Evolutionary conservation across 2,329 filamentous ascomycete species (phyloP).

Genomic region (Niveomyces coronatus): DNA sequence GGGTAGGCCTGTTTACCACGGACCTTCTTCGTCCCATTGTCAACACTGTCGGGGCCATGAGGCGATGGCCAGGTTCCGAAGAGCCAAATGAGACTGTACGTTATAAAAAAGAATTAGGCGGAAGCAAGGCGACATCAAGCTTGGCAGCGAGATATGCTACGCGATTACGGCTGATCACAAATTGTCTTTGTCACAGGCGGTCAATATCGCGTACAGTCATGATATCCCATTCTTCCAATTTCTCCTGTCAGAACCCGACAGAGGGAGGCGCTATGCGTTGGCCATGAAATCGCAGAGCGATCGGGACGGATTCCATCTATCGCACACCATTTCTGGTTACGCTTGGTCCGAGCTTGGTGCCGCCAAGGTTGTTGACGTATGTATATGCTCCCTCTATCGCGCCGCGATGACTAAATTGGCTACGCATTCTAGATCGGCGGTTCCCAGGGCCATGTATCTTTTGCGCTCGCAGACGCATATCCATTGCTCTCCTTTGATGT

Average conservation of each 20-base stretch:
- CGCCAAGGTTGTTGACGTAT: conserved; percentile 19
- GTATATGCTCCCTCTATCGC: no score
- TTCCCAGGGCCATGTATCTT: conserved; percentile 16
- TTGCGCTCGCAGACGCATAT: conserved; percentile 15
- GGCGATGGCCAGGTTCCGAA: conserved; percentile 25
- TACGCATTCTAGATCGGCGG: conserved; percentile 21
- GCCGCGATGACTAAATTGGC: no score
- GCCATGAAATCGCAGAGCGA: conserved; percentile 21
- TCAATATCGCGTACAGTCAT: conserved; percentile 20
- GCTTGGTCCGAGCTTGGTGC: conserved; percentile 16
- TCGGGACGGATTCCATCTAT: conserved; percentile 15
- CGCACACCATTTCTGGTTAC: conserved; percentile 14
- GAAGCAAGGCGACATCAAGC: no score
- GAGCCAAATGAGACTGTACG: conserved; percentile 23
- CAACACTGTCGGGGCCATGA: conserved; percentile 23
- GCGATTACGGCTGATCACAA: no score
- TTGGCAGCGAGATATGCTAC: no score
- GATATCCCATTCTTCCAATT: conserved; percentile 18
- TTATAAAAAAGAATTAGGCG: neutral
- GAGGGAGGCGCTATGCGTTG: conserved; percentile 20
- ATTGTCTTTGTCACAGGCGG: conserved; percentile 7
- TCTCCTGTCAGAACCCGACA: conserved; percentile 16
- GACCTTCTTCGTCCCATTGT: conserved; percentile 22
- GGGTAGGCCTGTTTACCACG: conserved; percentile 21
- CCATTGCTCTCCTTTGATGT: conserved; percentile 31